Base-by-base conservation (phyloP, 2,329 filamentous ascomycete genomes). In the Chalara sp. region DNA sequence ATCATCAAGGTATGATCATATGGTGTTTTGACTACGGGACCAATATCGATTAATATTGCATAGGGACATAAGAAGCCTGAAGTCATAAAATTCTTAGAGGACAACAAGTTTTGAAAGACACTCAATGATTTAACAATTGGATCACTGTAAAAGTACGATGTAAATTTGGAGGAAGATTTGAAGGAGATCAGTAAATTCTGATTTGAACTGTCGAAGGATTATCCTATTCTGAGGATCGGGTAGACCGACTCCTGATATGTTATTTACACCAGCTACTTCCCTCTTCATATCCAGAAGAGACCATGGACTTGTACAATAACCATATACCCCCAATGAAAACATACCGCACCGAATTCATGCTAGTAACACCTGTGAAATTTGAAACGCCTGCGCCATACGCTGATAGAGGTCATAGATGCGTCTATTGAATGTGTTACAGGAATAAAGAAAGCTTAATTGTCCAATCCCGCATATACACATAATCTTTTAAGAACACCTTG, bases 401-500 rank as follows among this genome's bases (percentile, higher is more conserved):
- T 61, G 45, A 52, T 51, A 50, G 51, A 49, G 46, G 40, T 61
- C 55, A 56, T 63, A 52, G 49, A 61, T 63, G 59, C 58, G 60
- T 64, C 63, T 63, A 64, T 61, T 54, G 51, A 60, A 59, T 55
- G 53, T 58, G 54, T 52, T 63, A 62, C 60, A 59, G 44, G n/a
- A 56, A 57, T 53, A 57, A 61, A 61, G 53, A 54, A 44, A 44
- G 32, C 41, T 47, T 53, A 61, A 57, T 69, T 71, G 50, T 75
- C 76, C 53, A 83, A 65, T 44, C 70, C 74, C 43, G 79, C 79
- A 68, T 81, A 86, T 46, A 79, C 76, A 62, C 84, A 81, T 53
- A 91, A 67, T 60, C 89, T 81, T 61, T 81, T 81, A 53, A 91
- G 68, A 59, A 90, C 82, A 57, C 79, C 80, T 46, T 81, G 72